Evolutionary conservation across 2,329 filamentous ascomycete genomes (phyloP), one percentile per base, ranked within the genome.

Genomic region (Ascochyta pisi): DNA sequence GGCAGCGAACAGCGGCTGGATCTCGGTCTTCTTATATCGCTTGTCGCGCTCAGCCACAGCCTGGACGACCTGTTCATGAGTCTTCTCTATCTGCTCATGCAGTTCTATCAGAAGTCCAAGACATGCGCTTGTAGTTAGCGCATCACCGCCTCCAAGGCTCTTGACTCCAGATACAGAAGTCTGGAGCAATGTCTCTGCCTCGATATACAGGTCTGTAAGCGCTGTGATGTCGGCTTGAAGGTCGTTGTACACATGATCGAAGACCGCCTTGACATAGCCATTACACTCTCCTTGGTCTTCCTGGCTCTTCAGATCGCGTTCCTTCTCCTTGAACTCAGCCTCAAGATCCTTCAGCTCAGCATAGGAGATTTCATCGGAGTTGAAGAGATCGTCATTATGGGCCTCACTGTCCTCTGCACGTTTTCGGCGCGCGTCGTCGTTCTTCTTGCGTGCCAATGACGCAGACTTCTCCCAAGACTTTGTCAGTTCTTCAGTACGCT

Each of bases 361-460:
- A 66, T 86, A 85, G 0, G 82, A 82, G 40, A 86, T 84, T 60
- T 84, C 80, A 50, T 84, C 79, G 44, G 78, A 78, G 59, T 85
- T 81, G 71, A 84, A 86, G 1, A 85, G 73, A 1, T 77, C 76
- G 59, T 85, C 81, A 29, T 83, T 83, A 43, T 78, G 76, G n/a
- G 71, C 73, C 61, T 85, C 82, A 3, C 78, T 81, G 58, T 83
- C 79, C 50, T 82, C 79, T 65, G 83, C 81, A 13, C 83, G 80
- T 49, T 70, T 70, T 54, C 76, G 75, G 4, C 82, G 81, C 35
- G 82, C 81, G 24, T 73, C 73, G 9, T 83, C 82, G 31, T 82
- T 67, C 52, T 78, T 75, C 29, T 76, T 74, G 31, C 81, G 80
- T 6, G 72, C 76, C 29, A 69, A 64, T 45, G 78, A 74, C 13